Evolutionary conservation across 768 basidiomycete species (phyloP).

Genomic region (Boletus pseudo-olivaceus): DNA sequence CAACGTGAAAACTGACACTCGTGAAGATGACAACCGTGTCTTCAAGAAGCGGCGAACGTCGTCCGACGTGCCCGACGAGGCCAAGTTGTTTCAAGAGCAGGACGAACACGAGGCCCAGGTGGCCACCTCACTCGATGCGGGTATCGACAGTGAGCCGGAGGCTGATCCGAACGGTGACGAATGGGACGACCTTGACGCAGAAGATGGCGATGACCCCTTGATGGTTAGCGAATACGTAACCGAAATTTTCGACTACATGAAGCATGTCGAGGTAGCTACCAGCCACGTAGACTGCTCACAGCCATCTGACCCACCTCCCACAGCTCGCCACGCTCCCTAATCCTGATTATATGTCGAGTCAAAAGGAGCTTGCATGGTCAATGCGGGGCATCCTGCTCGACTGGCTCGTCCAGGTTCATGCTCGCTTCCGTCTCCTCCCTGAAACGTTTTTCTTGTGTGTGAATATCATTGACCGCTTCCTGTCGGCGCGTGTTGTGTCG

Average conservation of each 20-base stretch:
- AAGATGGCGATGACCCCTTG: slow-evolving; percentile 88
- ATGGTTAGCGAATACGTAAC: slow-evolving; percentile 97
- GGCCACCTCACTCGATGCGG: slow-evolving; percentile 42
- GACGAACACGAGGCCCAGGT: slow-evolving; percentile 32
- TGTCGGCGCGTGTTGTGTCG: slow-evolving; percentile 68
- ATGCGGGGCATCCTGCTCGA: slow-evolving; percentile 88
- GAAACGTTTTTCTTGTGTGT: slow-evolving; percentile 89
- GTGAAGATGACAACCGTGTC: slow-evolving; percentile 55
- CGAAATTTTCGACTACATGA: slow-evolving; percentile 93
- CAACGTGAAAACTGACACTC: slow-evolving; percentile 31
- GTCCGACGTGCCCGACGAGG: slow-evolving; percentile 51
- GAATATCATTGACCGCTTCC: slow-evolving; percentile 81
- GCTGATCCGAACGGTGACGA: slow-evolving; percentile 59
- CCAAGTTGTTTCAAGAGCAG: slow-evolving; percentile 41
- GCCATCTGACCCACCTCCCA: not conserved
- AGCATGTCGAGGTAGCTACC: slow-evolving; percentile 67
- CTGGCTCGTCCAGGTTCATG: slow-evolving; percentile 92
- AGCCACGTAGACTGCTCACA: not conserved
- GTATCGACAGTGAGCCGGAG: slow-evolving; percentile 49
- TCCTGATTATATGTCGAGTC: slow-evolving; percentile 78
- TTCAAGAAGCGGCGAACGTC: slow-evolving; percentile 78
- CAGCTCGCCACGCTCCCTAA: slow-evolving; percentile 79
- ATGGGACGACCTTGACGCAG: slow-evolving; percentile 92
- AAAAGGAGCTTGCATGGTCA: slow-evolving; percentile 82
- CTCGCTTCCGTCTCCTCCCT: slow-evolving; percentile 77